Evolutionary conservation across 2,329 filamentous ascomycete genomes (phyloP), one percentile per base, ranked within the genome.

Genomic region (Drechslerella dactyloides): DNA sequence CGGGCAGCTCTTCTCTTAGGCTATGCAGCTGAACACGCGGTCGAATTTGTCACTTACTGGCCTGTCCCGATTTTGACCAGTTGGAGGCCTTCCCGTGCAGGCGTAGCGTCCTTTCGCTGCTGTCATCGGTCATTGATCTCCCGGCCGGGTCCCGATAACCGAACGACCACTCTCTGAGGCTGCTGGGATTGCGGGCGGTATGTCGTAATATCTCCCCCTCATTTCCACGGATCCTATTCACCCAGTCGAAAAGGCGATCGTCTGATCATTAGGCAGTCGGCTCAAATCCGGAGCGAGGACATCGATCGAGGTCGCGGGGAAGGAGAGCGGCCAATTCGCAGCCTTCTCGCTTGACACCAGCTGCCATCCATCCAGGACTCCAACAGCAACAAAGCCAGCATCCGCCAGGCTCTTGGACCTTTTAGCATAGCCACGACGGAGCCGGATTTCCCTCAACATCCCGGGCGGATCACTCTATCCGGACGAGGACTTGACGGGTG

Each of bases 181-280:
- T 33, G 33, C 46, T 66, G 44, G 48, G 37, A 58, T 37, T 35
- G 44, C 52, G 46, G 42, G 33, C 59, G 30, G 27, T 54, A 64
- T 61, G 46, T 63, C 35, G 42, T 51, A 40, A 23, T 37, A 15
- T 30, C n/a, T 23, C 19, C 52, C 50, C 33, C 44, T 52, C 51
- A 30, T 46, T 33, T 35, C 21, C 58, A 53, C 57, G 27, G 33
- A 40, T 40, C 44, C 27, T 57, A 54, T 58, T 61, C 57, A 44
- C 40, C 65, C 58, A 58, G 30, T 57, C 53, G 44, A 62, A 33
- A 33, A 58, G 27, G 51, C 35, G 52, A 57, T 57, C 52, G 57
- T 69, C 64, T 42, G 57, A 69, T 57, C 51, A 51, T 69, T 59
- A 50, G 57, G 57, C 52, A 62, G 57, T 53, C 52, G 44, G 51